These are phyloP conservation scores for Acacia crassicarpa DNA, from an alignment of 306 rosid genomes.

Conservation along the genomic window DNA sequence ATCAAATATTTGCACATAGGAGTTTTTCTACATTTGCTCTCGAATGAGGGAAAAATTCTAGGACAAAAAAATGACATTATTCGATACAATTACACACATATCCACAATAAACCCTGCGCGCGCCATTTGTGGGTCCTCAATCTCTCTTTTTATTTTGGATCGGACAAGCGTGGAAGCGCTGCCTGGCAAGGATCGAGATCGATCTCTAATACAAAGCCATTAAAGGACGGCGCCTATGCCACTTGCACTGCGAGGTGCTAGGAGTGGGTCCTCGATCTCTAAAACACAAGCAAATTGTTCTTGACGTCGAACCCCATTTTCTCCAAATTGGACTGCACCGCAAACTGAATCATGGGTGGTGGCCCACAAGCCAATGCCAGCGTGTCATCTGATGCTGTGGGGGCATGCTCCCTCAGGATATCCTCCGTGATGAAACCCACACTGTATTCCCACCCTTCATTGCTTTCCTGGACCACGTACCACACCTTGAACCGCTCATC, in stretches of 20 bases:
- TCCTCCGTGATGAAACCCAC: constrained; percentile 60
- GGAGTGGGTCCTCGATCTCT: not conserved
- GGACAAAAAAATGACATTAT: not conserved
- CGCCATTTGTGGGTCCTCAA: not conserved
- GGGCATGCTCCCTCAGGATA: constrained; percentile 68
- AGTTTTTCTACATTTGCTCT: not conserved
- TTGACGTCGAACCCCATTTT: constrained; percentile 67
- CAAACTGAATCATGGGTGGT: constrained; percentile 83
- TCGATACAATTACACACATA: not conserved
- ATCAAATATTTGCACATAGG: not conserved
- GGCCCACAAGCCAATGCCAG: constrained; percentile 83
- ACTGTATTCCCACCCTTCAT: constrained; percentile 74
- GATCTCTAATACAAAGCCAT: too few species aligned
- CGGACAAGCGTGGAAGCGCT: too few species aligned
- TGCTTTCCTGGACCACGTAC: constrained; percentile 68
- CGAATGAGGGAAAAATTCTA: not conserved
- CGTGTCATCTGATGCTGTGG: constrained; percentile 45
- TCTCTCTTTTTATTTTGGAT: too few species aligned
- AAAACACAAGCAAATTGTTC: constrained; percentile 64
- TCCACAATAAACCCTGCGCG: not conserved
- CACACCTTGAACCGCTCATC: constrained; percentile 61
- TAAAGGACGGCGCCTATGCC: too few species aligned
- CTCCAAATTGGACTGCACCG: constrained; percentile 70
- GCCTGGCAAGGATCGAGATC: too few species aligned
- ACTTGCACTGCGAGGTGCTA: too few species aligned